Base-by-base conservation (phyloP, 208 protist species). In the Acanthamoeba sp. region DNA sequence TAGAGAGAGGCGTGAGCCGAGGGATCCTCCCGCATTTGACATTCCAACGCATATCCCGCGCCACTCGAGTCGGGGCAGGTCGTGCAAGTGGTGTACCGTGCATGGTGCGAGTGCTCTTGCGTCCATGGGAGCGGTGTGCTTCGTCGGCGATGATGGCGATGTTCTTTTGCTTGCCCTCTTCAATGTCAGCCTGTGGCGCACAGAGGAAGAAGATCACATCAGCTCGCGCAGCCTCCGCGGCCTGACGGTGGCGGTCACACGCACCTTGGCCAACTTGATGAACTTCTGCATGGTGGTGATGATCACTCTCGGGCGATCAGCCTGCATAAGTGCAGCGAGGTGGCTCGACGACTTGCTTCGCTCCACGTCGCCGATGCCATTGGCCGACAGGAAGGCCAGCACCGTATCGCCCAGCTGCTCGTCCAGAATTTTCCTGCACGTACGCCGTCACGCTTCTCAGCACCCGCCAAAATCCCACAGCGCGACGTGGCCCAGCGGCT, bases 271-370 rank as follows among this genome's bases (percentile, higher is more conserved):
- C 1, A 93, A 45, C 16, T 82, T 93, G 57, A 64, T 64, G 52
- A 93, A 93, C 66, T 93, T 93, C 38, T 93, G 89, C 89, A 93
- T 82, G 29, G 89, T 93, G 16, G 89, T 93, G 38, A 93, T 76
- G n/a, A 93, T 93, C 22, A 93, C 69, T 57, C 89, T 29, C 3
- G 85, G 85, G 10, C 69, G 45, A n/a, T 52, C 52, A 42, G 66
- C 36, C 0, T 22, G n/a, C 64, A 93, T 76, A 12, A 82, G 32
- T 6, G 84, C 27, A 20, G 40, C 52, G 0, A 93, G 89, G 22
- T 93, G 89, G 16, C 22, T 34, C 18, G 89, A 76, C 2, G n/a
- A 48, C 45, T 76, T 93, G 18, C 64, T 82, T 24, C 89, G 34
- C 32, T 57, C 29, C 89, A 93, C 89, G n/a, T 82, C 89, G 16